phyloP scores from a whole-genome alignment of 768 basidiomycete species.

The Pulveroboletus ravenelii region DNA sequence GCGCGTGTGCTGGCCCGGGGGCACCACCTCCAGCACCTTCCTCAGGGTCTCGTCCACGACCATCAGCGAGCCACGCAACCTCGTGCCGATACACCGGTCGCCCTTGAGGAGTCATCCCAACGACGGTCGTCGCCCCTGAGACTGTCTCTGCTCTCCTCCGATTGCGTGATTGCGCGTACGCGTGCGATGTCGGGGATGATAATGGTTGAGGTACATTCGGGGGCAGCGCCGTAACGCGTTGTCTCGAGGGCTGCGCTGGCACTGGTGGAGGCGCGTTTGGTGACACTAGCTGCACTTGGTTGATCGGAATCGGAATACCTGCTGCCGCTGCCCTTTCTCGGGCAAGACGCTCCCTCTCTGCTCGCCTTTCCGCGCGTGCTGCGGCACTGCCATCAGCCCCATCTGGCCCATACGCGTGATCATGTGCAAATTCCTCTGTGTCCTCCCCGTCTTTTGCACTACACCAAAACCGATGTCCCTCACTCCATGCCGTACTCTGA shows the following conservation, averaged over 20 bases:
- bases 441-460: constrained; percentile 58
- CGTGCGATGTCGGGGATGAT: constrained; percentile 19
- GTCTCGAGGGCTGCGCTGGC: constrained; percentile 18
- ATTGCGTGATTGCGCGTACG: constrained; percentile 20
- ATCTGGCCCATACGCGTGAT: constrained; percentile 18
- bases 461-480: constrained; percentile 95
- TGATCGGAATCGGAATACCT: constrained; percentile 11
- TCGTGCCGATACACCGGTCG: constrained; percentile 28
- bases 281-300: constrained; percentile 10
- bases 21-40: constrained; percentile 16
- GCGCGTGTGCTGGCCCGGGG: constrained; percentile 19
- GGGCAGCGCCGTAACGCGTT: constrained; percentile 28
- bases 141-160: constrained; percentile 34
- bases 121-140: constrained; percentile 26
- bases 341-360: constrained; percentile 33
- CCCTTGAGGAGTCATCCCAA: constrained; percentile 27
- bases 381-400: constrained; percentile 8
- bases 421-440: constrained; percentile 29
- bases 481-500: constrained; percentile 94
- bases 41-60: constrained; percentile 14
- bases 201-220: constrained; percentile 19
- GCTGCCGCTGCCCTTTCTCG: constrained; percentile 23
- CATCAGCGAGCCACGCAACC: constrained; percentile 24
- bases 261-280: constrained; percentile 15
- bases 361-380: constrained; percentile 33